Percentiles rank a stretch among this genome's conserved stretches.
Evolutionary conservation across 257 asterid genomes (phyloP).

Genomic region (Schizonepeta tenuifolia): DNA sequence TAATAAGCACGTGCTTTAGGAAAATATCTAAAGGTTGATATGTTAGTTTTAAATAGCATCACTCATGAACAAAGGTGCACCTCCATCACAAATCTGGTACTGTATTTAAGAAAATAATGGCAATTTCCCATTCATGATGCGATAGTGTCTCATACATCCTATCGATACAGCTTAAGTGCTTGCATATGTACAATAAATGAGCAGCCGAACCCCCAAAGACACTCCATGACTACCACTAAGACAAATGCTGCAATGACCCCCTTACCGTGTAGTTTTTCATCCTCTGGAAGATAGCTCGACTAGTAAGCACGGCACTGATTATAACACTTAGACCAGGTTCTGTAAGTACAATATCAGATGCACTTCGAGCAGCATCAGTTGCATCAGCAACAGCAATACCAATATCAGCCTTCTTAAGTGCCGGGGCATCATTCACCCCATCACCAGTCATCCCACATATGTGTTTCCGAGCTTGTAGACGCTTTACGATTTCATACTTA

Average conservation of each 20-base stretch:
- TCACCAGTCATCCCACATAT: slow-evolving; percentile 77
- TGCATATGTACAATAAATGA: neutral
- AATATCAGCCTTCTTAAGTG: slow-evolving; percentile 65
- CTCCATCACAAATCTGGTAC: neutral
- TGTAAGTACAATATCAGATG: slow-evolving; percentile 64
- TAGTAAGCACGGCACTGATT: slow-evolving; percentile 68
- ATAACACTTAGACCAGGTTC: slow-evolving; percentile 71
- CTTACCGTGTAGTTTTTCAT: slow-evolving; percentile 65
- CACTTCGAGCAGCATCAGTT: slow-evolving; percentile 69
- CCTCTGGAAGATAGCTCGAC: slow-evolving; percentile 68
- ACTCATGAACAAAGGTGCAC: neutral
- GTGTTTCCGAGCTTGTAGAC: slow-evolving; percentile 64
- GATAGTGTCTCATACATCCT: neutral
- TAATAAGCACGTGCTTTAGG: neutral
- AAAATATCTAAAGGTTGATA: neutral
- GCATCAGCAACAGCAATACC: slow-evolving; percentile 75
- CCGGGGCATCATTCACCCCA: slow-evolving; percentile 72
- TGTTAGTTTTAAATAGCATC: neutral
- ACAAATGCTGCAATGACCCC: neutral
- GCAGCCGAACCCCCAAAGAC: neutral
- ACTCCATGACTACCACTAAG: neutral
- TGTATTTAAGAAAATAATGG: neutral
- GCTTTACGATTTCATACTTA: slow-evolving; percentile 65
- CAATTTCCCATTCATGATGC: neutral
- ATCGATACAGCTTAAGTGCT: neutral